These are phyloP conservation scores for Leishmania amazonensis DNA, from an alignment of 208 protist genomes.

Conservation along the genomic window DNA sequence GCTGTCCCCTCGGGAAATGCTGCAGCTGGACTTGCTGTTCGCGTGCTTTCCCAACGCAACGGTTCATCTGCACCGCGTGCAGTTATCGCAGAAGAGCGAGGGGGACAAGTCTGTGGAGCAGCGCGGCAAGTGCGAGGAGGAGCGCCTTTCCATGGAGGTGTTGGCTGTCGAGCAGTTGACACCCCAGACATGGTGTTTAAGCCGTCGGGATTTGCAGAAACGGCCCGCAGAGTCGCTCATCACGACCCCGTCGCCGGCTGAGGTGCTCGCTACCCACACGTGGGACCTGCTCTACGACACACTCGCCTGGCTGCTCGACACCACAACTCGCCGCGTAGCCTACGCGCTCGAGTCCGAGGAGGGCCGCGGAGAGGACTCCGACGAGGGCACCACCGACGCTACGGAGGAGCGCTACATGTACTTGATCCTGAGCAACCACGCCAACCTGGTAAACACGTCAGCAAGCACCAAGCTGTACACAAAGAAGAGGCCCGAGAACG, in stretches of 20 bases:
- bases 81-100: constrained; percentile 19
- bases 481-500: constrained; percentile 12
- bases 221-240: constrained; percentile 29
- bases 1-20: constrained; percentile 59
- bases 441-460: constrained; percentile 31
- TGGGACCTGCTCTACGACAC: constrained; percentile 40
- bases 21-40: constrained; percentile 52
- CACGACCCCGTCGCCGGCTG: constrained; percentile 17
- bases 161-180: constrained; percentile 29
- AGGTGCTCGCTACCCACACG: constrained; percentile 30
- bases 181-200: constrained; percentile 7
- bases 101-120: not conserved
- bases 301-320: constrained; percentile 30
- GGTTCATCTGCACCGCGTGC: constrained; percentile 59
- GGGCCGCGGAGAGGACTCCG: not conserved
- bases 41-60: constrained; percentile 56
- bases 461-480: constrained; percentile 20
- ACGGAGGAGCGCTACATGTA: constrained; percentile 18
- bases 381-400: not conserved
- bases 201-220: constrained; percentile 19
- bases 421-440: constrained; percentile 35
- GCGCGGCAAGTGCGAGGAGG: not conserved
- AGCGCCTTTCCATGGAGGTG: constrained; percentile 16
- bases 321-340: constrained; percentile 16
- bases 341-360: constrained; percentile 16